These are phyloP conservation scores for Pichia sp. DNA, from an alignment of 1,139 yeast genomes.

Conservation along the genomic window DNA sequence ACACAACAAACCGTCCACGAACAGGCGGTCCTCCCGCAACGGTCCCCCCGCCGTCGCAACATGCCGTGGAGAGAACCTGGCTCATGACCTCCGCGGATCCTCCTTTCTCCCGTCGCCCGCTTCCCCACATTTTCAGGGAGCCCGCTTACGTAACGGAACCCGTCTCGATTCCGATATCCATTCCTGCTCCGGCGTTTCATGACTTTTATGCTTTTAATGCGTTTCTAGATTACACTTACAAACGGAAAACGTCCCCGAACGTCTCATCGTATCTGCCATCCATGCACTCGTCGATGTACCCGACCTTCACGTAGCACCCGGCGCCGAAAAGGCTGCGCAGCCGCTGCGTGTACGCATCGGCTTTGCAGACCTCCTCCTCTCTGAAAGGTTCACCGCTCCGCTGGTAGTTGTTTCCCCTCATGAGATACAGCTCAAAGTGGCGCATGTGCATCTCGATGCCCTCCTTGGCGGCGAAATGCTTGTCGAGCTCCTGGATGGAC, in stretches of 20 bases:
- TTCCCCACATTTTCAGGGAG: background rate
- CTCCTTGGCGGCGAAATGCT: slow-evolving; percentile 19
- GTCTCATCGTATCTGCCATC: background rate
- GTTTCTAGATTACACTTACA: background rate
- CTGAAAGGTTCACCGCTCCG: background rate
- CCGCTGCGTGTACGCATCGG: slow-evolving; percentile 1
- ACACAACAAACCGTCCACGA: no score
- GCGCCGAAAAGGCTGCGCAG: slow-evolving; percentile 8
- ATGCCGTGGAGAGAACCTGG: background rate
- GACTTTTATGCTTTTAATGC: no score
- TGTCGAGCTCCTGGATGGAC: slow-evolving; percentile 25
- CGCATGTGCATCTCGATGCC: slow-evolving; percentile 19
- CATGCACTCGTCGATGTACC: slow-evolving; percentile 23
- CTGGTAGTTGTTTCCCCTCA: slow-evolving; percentile 18
- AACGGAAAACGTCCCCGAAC: background rate
- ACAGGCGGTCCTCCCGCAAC: background rate
- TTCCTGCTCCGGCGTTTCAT: no score
- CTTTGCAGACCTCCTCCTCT: background rate
- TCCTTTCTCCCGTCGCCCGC: no score
- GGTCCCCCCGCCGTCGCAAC: background rate
- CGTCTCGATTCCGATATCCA: slow-evolving; percentile 5
- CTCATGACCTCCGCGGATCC: no score
- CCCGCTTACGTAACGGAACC: background rate
- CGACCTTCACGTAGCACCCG: slow-evolving; percentile 23
- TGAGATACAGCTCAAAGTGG: slow-evolving; percentile 21